Percentiles rank a stretch among this genome's conserved stretches.
phyloP scores from a whole-genome alignment of 139 green algal genomes.

The Chlamydomonas schloesseri region DNA sequence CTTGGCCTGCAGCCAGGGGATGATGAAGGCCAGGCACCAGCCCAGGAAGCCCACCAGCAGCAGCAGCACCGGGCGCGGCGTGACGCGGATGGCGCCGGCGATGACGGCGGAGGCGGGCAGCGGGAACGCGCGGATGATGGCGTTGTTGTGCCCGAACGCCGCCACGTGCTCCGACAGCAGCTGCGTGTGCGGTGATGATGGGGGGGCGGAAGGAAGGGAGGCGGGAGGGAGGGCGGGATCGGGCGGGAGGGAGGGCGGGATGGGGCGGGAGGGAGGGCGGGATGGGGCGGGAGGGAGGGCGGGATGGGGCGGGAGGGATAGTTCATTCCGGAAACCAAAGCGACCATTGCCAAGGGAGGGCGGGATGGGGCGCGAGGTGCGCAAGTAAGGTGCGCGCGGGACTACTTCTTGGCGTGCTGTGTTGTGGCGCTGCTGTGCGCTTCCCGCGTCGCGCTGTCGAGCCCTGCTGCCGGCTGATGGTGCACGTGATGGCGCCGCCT shows the following conservation, averaged over 20 bases:
- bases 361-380: too few species aligned
- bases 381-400: too few species aligned
- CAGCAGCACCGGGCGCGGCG: background rate
- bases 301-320: background rate
- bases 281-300: too few species aligned
- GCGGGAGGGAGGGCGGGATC: too few species aligned
- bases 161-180: conserved; percentile 7
- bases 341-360: too few species aligned
- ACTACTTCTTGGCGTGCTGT: too few species aligned
- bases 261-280: too few species aligned
- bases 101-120: background rate
- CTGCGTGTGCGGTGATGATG: background rate
- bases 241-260: background rate
- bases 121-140: conserved; percentile 36
- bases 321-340: background rate
- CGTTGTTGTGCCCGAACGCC: conserved; percentile 34
- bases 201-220: background rate
- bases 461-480: too few species aligned
- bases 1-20: background rate
- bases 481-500: too few species aligned
- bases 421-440: too few species aligned
- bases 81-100: background rate
- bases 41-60: background rate
- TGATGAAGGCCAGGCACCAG: background rate
- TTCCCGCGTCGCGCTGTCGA: too few species aligned